These are phyloP conservation scores for Syzygium grande DNA, from an alignment of 345 rosid genomes.

Conservation along the genomic window DNA sequence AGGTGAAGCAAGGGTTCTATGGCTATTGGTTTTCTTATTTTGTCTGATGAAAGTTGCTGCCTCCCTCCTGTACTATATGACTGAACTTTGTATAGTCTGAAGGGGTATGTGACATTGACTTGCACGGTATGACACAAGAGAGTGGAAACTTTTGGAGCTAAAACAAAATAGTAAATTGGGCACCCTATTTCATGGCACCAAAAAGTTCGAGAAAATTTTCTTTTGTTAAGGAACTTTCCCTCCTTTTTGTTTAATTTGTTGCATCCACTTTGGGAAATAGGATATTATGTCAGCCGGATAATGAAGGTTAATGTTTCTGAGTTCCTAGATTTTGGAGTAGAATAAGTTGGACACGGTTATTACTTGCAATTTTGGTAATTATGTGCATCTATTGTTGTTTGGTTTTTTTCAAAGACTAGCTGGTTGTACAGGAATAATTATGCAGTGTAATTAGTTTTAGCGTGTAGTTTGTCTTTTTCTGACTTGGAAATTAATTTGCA, in stretches of 20 bases:
- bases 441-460: neutral
- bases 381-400: neutral
- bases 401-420: neutral
- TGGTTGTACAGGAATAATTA: neutral
- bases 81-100: neutral
- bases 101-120: neutral
- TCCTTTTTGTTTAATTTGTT: neutral
- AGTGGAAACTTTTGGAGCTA: neutral
- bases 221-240: neutral
- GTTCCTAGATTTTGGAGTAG: neutral
- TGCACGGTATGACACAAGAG: neutral
- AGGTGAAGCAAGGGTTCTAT: constrained; percentile 24
- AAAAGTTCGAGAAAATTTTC: neutral
- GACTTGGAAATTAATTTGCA: neutral
- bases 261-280: neutral
- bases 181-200: neutral
- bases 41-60: neutral
- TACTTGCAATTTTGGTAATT: neutral
- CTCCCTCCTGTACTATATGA: neutral
- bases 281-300: neutral
- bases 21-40: neutral
- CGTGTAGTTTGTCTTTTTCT: neutral
- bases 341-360: neutral
- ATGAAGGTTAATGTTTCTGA: neutral
- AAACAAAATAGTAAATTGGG: neutral